Evolutionary conservation across 176 grass and related monocot genomes (phyloP).

Genomic region (Zoysia pacifica): DNA sequence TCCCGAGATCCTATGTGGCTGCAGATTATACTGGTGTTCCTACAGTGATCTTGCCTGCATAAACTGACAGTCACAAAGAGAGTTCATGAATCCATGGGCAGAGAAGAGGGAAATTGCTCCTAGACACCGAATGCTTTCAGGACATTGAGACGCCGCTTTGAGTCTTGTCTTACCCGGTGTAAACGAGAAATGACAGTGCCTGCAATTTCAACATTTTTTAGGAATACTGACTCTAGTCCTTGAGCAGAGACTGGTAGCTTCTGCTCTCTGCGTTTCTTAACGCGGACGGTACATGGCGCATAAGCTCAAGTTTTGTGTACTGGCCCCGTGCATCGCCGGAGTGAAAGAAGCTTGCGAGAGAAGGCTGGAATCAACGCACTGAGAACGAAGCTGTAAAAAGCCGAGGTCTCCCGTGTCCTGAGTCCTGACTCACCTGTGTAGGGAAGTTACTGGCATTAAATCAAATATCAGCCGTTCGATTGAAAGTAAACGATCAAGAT

Average conservation of each 20-base stretch:
- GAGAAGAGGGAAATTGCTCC: not conserved
- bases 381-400: not conserved
- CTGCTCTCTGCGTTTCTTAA: too few species aligned
- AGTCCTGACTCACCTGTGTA: not conserved
- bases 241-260: too few species aligned
- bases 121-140: not conserved
- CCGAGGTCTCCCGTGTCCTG: not conserved
- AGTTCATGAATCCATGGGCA: not conserved
- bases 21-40: constrained; percentile 5
- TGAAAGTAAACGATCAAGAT: too few species aligned
- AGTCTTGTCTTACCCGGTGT: too few species aligned
- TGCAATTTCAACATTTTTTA: too few species aligned
- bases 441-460: too few species aligned
- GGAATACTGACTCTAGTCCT: too few species aligned
- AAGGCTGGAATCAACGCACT: constrained; percentile 20
- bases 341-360: constrained; percentile 10
- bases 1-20: constrained; percentile 13
- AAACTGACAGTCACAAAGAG: not conserved
- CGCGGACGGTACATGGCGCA: too few species aligned
- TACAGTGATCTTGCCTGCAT: constrained; percentile 3
- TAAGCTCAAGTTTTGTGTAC: not conserved
- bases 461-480: too few species aligned
- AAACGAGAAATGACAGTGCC: too few species aligned
- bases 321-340: not conserved
- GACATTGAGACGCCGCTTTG: too few species aligned